Percentiles rank a stretch among this genome's conserved stretches.
phyloP scores from a whole-genome alignment of 1,284 basidiomycete genomes.

The Ceratobasidium sp. region DNA sequence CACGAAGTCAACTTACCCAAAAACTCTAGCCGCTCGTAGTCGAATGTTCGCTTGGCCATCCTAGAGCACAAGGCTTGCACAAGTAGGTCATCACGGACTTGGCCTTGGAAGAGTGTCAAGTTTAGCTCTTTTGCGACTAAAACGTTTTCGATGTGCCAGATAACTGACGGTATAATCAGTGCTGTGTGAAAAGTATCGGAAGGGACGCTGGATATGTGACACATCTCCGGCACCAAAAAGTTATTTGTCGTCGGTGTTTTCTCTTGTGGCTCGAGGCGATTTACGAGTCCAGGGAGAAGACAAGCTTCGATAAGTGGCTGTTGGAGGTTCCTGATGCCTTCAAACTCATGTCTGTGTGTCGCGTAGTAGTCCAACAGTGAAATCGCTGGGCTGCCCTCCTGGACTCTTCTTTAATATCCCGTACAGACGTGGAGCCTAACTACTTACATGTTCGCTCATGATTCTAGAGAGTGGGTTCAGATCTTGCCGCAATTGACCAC shows the following conservation, averaged over 20 bases:
- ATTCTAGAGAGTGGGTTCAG: constrained; percentile 66
- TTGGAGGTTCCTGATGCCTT: constrained; percentile 63
- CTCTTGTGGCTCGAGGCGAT: constrained; percentile 55
- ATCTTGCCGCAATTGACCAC: constrained; percentile 64
- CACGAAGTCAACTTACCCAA: constrained; percentile 59
- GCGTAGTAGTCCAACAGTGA: constrained; percentile 64
- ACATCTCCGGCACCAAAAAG: constrained; percentile 76
- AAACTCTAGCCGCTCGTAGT: constrained; percentile 83
- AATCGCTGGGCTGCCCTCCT: neutral
- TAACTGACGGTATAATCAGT: constrained; percentile 73
- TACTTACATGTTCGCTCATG: constrained; percentile 17
- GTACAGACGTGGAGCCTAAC: neutral
- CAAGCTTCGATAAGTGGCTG: constrained; percentile 77
- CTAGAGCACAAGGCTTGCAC: constrained; percentile 71
- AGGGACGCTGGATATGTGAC: constrained; percentile 71
- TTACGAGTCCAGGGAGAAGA: constrained; percentile 58
- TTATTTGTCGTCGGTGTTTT: neutral
- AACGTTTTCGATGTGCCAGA: constrained; percentile 70
- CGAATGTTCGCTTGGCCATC: constrained; percentile 66
- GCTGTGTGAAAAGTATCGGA: constrained; percentile 73
- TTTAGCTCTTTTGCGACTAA: constrained; percentile 79
- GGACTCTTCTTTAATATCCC: no score
- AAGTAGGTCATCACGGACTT: constrained; percentile 65
- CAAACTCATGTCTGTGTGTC: constrained; percentile 64
- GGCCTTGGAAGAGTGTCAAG: constrained; percentile 66